These are phyloP conservation scores for Tuber magnatum DNA, from an alignment of 495 filamentous ascomycete species.

Conservation along the genomic window DNA sequence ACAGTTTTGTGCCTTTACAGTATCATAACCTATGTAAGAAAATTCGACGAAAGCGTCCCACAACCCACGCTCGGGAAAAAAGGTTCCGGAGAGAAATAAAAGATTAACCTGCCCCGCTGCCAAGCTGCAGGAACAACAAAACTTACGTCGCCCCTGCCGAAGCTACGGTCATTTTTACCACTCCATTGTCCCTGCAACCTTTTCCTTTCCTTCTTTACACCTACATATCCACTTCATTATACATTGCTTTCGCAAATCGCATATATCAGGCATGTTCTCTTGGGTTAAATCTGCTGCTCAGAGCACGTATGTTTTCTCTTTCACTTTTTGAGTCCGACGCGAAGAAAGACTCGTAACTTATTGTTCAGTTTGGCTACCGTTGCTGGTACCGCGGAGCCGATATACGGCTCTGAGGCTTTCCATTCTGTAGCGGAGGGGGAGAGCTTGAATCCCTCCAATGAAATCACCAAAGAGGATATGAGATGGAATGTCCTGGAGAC, in stretches of 20 bases:
- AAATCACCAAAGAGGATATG: constrained; percentile 66
- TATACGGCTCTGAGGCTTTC: constrained; percentile 87
- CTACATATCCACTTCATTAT: neutral
- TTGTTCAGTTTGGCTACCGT: constrained; percentile 72
- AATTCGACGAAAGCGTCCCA: neutral
- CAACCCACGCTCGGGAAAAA: neutral
- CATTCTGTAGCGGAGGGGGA: constrained; percentile 75
- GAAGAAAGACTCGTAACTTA: neutral
- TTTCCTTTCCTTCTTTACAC: neutral
- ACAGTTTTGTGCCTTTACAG: too few species aligned
- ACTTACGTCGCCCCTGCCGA: neutral
- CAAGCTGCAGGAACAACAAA: constrained; percentile 6
- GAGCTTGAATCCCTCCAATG: constrained; percentile 69
- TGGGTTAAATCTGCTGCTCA: constrained; percentile 30
- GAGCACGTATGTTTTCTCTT: constrained; percentile 25
- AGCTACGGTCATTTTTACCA: neutral
- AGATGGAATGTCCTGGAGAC: constrained; percentile 74
- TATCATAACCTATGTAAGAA: neutral
- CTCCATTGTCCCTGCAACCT: neutral
- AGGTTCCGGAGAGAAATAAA: neutral
- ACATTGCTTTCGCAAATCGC: neutral
- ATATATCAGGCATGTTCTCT: constrained; percentile 27
- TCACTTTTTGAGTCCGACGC: neutral
- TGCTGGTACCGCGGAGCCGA: constrained; percentile 89
- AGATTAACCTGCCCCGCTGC: neutral